phyloP scores from a whole-genome alignment of 495 filamentous ascomycete genomes.

The Ramalina intermedia region DNA sequence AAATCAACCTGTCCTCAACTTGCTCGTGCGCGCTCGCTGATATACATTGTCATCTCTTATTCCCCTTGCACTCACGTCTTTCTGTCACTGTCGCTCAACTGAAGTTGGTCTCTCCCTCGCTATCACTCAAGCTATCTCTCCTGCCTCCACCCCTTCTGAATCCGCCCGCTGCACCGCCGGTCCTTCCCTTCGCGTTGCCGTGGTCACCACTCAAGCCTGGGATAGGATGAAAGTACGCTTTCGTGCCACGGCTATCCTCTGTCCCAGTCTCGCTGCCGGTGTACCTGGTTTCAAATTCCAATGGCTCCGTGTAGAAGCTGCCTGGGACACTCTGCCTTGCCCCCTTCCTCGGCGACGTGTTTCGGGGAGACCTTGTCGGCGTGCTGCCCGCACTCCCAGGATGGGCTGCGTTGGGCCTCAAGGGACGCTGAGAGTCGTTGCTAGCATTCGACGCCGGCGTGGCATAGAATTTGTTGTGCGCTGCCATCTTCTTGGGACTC shows the following conservation, averaged over 20 bases:
- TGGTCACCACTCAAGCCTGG: conserved; percentile 47
- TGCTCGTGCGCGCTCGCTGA: too few relatives aligned
- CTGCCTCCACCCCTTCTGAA: conserved; percentile 32
- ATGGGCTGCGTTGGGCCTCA: conserved; percentile 27
- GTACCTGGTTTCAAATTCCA: conserved; percentile 26
- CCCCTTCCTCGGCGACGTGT: conserved; percentile 17
- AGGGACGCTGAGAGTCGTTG: conserved; percentile 40
- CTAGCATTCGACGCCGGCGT: conserved; percentile 35
- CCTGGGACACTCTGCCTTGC: conserved; percentile 18
- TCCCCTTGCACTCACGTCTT: not conserved
- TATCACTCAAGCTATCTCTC: conserved; percentile 42
- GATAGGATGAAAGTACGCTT: conserved; percentile 66
- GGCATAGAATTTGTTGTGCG: conserved; percentile 30
- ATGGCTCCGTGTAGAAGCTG: conserved; percentile 42
- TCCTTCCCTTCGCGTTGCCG: conserved; percentile 24
- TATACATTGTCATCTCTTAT: not conserved
- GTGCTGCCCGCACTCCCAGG: conserved; percentile 18
- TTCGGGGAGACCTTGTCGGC: conserved; percentile 17
- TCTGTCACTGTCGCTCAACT: not conserved
- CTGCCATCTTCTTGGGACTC: conserved; percentile 23
- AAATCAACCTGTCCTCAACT: too few relatives aligned
- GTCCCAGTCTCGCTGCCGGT: conserved; percentile 29
- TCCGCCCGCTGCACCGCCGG: conserved; percentile 23
- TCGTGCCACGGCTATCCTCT: conserved; percentile 55
- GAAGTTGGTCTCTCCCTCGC: conserved; percentile 21